These are phyloP conservation scores for Phytophthora pinifolia DNA, from an alignment of 352 stramenopile species.

Conservation along the genomic window DNA sequence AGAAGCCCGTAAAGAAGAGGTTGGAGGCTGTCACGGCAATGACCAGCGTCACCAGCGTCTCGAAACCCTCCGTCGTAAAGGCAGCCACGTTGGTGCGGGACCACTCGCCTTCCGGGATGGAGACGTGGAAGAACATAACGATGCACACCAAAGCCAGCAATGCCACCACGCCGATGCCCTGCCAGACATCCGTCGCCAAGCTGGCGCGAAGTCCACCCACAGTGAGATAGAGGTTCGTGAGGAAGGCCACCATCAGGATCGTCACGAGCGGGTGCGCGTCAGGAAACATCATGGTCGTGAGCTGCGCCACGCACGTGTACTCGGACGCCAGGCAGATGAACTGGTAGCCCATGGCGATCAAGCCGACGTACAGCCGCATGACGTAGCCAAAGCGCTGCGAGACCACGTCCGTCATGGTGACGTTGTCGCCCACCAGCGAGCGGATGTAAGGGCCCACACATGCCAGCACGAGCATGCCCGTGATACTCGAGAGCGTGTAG, in stretches of 20 bases:
- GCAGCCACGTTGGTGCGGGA: conserved; percentile 43
- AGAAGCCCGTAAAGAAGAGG: conserved; percentile 75
- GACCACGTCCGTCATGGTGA: conserved; percentile 68
- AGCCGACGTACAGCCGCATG: conserved; percentile 58
- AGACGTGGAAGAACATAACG: conserved; percentile 50
- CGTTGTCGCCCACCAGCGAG: conserved; percentile 49
- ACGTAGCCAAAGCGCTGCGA: conserved; percentile 51
- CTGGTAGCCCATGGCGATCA: conserved; percentile 71
- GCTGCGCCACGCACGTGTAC: conserved; percentile 49
- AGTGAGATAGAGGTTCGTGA: conserved; percentile 69
- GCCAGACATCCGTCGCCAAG: conserved; percentile 64
- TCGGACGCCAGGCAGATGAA: conserved; percentile 77
- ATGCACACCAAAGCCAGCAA: conserved; percentile 56
- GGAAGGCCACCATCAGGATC: conserved; percentile 54
- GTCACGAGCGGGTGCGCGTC: conserved; percentile 44
- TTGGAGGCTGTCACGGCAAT: conserved; percentile 61
- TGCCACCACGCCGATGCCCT: conserved; percentile 54
- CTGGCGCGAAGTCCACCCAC: conserved; percentile 63
- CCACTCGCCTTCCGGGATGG: conserved; percentile 48
- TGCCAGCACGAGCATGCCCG: conserved; percentile 48
- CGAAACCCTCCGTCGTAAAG: conserved; percentile 55
- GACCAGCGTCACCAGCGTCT: conserved; percentile 62
- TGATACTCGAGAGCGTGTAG: conserved; percentile 57
- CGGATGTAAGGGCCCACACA: conserved; percentile 49
- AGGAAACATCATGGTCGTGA: conserved; percentile 45